Base-by-base conservation (phyloP, 495 filamentous ascomycete species). In the Hypoxylon perforatum region DNA sequence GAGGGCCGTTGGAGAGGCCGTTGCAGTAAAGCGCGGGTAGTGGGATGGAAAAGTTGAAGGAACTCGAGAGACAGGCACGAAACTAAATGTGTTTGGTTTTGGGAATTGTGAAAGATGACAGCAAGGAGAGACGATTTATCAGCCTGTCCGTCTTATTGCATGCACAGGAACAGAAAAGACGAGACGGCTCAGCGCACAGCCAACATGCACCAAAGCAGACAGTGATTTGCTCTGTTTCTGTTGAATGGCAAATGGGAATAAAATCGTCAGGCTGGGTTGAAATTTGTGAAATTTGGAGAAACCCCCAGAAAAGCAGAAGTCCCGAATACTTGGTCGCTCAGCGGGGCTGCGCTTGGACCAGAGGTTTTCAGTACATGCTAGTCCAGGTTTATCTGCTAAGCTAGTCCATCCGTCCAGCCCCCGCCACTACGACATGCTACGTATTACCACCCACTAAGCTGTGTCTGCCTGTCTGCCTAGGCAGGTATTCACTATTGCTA, bases 231-330 rank as follows among this genome's bases (percentile, higher is more conserved):
- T 55, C 18, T 7, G 35, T 22, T 52, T 45, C 47, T 55, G 45
- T 61, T 60, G 56, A 57, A 36, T 42, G 28, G 52, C 48, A 61
- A 57, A 36, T 42, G 28, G 52, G 52, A 61, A 64, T 69, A 71
- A 67, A 74, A 71, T 74, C 65, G 44, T 70, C 65, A 72, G 69
- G 72, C 69, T 70, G 72, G 72, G 62, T 61, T 66, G 64, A 65
- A 74, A 65, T 70, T 74, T 67, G 54, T 67, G 66, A 69, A 70
- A 65, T 67, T 74, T 70, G 57, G 72, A 61, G 51, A 69, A 52
- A 41, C 59, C 46, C 60, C 57, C 54, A 53, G 49, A 64, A 56
- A 63, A 53, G 36, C 58, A 62, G 22, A 71, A 60, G 72, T 74
- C 55, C 52, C 63, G 52, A 58, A 42, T 74, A 74, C 71, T 62